Base-by-base conservation (phyloP, 768 basidiomycete species). In the Psilocybe sp. region DNA sequence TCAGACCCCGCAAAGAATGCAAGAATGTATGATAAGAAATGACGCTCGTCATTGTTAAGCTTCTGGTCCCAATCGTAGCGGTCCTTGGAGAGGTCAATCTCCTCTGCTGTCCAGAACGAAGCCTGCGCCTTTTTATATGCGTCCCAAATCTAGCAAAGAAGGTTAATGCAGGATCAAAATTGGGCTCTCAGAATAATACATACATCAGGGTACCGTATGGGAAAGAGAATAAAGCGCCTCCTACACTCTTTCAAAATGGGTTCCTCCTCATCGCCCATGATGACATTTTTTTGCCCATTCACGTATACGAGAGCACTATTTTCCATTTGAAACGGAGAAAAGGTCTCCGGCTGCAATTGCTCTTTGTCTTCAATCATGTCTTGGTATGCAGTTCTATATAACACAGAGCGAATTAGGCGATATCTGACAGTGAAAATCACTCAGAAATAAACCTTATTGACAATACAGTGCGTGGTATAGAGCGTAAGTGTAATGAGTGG, bases 1-100 rank as follows among this genome's bases (percentile, higher is more conserved):
- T 97, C 93, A 0, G 92, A 94, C 7, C 94, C 92, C 16, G 95
- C 94, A 62, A 98, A 98, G 66, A 97, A 98, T 0, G 95, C 95
- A 34, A 98, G 84, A 44, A 98, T 85, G 57, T 93, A 92, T 0
- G 90, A 90, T 55, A 97, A 77, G 57, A 98, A 98, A 65, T 92
- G 84, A 20, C 86, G 84, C 60, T 98, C 94, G 58, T 87, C 81
- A 60, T 79, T 72, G 55, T 82, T 95, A 31, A 98, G 77, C 59
- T 78, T 76, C 50, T 78, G 76, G 51, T 84, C 82, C 94, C 94
- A 98, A 71, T 97, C 91, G 51, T 78, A 75, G 16, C 84, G 60
- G 59, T 97, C 94, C 52, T 92, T 81, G 14, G 89, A 91, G 3
- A 96, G 82, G 60, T 96, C 89, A 68, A 95, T 87, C 67, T 94